Evolutionary conservation across 345 rosid species (phyloP), one percentile per base, ranked within the genome.

Genomic region (Eucalyptus curtisii): DNA sequence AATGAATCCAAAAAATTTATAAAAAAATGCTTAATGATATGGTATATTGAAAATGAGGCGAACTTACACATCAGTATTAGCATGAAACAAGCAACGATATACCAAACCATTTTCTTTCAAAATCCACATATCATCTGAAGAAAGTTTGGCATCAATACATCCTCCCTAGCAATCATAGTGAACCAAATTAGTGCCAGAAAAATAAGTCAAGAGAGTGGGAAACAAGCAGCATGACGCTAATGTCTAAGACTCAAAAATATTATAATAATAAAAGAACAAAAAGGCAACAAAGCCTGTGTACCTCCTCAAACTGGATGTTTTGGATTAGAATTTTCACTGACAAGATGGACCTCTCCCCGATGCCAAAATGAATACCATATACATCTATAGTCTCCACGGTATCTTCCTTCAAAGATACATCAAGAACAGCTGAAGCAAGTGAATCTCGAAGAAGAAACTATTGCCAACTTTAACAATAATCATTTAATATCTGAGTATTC

Each of bases 71-170:
- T 90, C 88, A 87, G 68, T 89, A 91, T 93, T 90, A 57, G 89
- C 90, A 64, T 89, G 90, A 86, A 89, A 89, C 90, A 93, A 87
- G 90, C 91, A 90, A 90, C 93, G 92, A 88, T 88, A 92, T 45
- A 92, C 87, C 91, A 98, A 89, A 90, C 93, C 96, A 92, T 91
- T 91, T 61, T 95, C 96, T 90, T 92, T 95, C 85, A 98, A 90
- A 90, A 91, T 94, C 95, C 96, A 97, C 87, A 98, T 95, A 90
- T 91, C 93, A 89, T 95, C 92, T 53, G 97, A 93, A 50, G 97
- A 92, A 91, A 97, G 91, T 88, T 93, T 93, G 92, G 95, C 94
- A 91, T 97, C 99, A 91, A 96, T 87, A 91, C 95, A 93, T 88
- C 53, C 92, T 45, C 96, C 99, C 99, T 98, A 90, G 88, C 31